Conservation (phyloP, 495 filamentous ascomycete genomes). For the Achaetomiella virescens region DNA sequence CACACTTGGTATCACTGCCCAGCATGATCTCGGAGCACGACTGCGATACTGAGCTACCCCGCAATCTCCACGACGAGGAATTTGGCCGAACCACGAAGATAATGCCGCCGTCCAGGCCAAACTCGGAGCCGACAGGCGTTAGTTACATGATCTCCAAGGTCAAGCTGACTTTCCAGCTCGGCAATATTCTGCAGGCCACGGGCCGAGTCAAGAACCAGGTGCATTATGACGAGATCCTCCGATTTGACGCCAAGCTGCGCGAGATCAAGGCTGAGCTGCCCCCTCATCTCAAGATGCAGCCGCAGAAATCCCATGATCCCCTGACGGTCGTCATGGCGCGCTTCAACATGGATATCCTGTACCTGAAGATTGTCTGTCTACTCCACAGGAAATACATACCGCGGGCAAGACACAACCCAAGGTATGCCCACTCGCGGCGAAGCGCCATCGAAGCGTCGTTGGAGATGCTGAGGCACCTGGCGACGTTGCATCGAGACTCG, state of each 20-base stretch:
- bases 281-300: constrained; percentile 60
- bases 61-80: constrained; percentile 93
- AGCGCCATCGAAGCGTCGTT: constrained; percentile 76
- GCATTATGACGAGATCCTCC: constrained; percentile 75
- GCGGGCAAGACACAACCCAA: constrained; percentile 60
- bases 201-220: constrained; percentile 43
- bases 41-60: constrained; percentile 77
- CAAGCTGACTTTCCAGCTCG: constrained; percentile 53
- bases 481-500: constrained; percentile 68
- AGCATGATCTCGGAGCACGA: constrained; percentile 77
- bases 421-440: constrained; percentile 74
- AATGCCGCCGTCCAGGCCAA: constrained; percentile 68
- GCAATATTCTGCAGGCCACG: constrained; percentile 47
- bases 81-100: constrained; percentile 71
- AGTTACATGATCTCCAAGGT: constrained; percentile 83
- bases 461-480: constrained; percentile 67
- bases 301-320: constrained; percentile 68
- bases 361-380: constrained; percentile 74
- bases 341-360: constrained; percentile 72
- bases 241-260: constrained; percentile 65
- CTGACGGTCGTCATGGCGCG: constrained; percentile 75
- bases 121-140: constrained; percentile 73
- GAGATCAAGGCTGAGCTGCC: constrained; percentile 62
- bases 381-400: constrained; percentile 80
- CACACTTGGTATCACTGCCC: constrained; percentile 83